Base-by-base conservation (phyloP, 495 filamentous ascomycete genomes). In the Hypoxylon lienhwacheense region DNA sequence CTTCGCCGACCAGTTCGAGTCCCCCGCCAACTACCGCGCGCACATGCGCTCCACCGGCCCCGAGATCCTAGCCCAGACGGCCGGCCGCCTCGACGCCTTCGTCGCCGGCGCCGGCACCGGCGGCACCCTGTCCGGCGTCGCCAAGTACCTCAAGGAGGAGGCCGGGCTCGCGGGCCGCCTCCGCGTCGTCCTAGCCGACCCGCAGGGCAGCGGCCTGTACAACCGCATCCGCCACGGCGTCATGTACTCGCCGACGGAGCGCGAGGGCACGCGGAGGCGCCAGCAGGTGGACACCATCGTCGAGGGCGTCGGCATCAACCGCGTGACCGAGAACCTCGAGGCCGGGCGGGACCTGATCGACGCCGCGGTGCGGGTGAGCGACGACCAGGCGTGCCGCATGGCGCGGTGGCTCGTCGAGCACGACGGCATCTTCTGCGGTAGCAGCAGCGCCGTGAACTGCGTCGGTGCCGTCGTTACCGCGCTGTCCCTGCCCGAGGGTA, bases 1-100 rank as follows among this genome's bases (percentile, higher is more conserved):
- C 70, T 99, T 99, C 70, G 91, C 91, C 0, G 88, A 99, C 66
- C 93, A 99, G 66, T 99, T 99, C 70, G 93, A 99, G 70, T 92
- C 85, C 43, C 71, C 77, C 34, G 85, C 87, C 7, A 99, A 99
- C 72, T 96, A 83, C 80, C 70, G 77, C 28, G 91, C 95, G 2
- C 93, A 99, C 70, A 82, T 83, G 59, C 73, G 80, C 15, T 80
- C 85, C 12, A 97, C 95, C 1, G 93, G 91, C 0, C 92, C 93
- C 0, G 93, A 99, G 72, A 90, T 99, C 64, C 86, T 77, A 47
- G 65, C 69, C 1, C 93, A 99, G 70, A 90, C 88, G 17, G 78
- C 77, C 4, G 91, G 89, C 0, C 66, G 68, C 6, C 55, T 97
- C 1, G 90, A 96, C 69, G 95, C 91, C 0, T 99, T 97, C 59